Evolutionary conservation across 116 monocot species (phyloP).

Genomic region (Dioscorea cayenensis): DNA sequence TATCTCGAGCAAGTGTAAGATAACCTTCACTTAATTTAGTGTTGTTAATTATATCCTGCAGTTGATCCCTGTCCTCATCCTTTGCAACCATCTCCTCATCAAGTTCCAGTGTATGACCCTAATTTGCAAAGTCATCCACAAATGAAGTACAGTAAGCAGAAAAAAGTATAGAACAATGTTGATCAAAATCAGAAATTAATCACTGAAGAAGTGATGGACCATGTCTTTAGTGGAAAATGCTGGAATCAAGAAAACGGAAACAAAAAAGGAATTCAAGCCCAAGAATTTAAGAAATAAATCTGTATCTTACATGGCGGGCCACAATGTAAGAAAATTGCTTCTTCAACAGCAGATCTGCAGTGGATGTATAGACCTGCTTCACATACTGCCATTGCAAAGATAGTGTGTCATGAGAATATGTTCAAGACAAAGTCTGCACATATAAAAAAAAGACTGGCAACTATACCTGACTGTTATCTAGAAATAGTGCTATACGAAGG

Average conservation of each 20-base stretch:
- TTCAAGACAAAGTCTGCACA: neutral
- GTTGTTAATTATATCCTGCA: constrained; percentile 91
- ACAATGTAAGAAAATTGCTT: constrained; percentile 94
- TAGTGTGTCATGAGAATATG: neutral
- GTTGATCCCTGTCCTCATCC: constrained; percentile 70
- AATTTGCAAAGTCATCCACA: neutral
- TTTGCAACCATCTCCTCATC: constrained; percentile 76
- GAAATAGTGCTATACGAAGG: constrained; percentile 69
- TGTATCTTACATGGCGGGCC: constrained; percentile 83
- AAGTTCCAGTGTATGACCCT: constrained; percentile 75
- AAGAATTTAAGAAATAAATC: constrained; percentile 1
- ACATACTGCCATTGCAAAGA: constrained; percentile 54
- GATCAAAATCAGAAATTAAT: too few species aligned
- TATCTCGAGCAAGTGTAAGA: constrained; percentile 94
- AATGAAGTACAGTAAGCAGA: neutral
- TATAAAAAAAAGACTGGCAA: constrained; percentile 1
- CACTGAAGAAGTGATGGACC: too few species aligned
- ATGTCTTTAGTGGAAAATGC: too few species aligned
- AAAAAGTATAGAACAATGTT: neutral
- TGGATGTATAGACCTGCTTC: constrained; percentile 67
- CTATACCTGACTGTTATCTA: constrained; percentile 75
- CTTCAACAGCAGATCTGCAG: constrained; percentile 65
- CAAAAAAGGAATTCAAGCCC: neutral
- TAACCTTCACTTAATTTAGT: constrained; percentile 91
- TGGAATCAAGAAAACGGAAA: neutral